phyloP scores from a whole-genome alignment of 495 filamentous ascomycete species.

The Tuber magnatum region DNA sequence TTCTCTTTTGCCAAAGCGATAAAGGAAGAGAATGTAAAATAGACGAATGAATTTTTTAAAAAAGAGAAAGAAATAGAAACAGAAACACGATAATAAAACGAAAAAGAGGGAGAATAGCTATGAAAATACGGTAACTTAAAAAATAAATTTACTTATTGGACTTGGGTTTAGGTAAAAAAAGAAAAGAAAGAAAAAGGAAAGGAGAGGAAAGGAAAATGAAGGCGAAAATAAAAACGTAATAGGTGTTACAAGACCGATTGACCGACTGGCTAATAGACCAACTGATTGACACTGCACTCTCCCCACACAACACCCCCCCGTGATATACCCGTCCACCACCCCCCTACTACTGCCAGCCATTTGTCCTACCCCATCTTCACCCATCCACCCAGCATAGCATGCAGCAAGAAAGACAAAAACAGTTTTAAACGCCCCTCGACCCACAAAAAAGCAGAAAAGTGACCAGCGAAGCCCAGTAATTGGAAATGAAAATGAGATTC shows the following conservation, averaged over 20 bases:
- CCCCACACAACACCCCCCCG: not conserved
- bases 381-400: not conserved
- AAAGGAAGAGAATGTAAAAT: not conserved
- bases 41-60: not conserved
- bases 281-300: not conserved
- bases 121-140: not conserved
- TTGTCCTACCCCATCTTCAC: not conserved
- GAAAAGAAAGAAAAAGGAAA: not conserved
- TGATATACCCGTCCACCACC: not conserved
- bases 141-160: not conserved
- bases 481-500: not conserved
- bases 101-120: not conserved
- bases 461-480: slow-evolving; percentile 1
- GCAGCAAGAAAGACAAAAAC: not conserved
- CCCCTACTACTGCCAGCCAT: not conserved
- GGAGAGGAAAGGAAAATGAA: not conserved
- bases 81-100: not conserved
- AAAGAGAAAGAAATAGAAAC: not conserved
- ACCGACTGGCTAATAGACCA: not conserved
- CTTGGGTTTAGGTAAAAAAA: not conserved
- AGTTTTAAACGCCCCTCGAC: slow-evolving; percentile 4
- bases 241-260: not conserved
- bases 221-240: not conserved
- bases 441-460: not conserved
- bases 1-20: not conserved